Percentiles rank a stretch among this genome's conserved stretches.
phyloP scores from a whole-genome alignment of 805 yeast species.

The Barnettozyma wickerhamii region DNA sequence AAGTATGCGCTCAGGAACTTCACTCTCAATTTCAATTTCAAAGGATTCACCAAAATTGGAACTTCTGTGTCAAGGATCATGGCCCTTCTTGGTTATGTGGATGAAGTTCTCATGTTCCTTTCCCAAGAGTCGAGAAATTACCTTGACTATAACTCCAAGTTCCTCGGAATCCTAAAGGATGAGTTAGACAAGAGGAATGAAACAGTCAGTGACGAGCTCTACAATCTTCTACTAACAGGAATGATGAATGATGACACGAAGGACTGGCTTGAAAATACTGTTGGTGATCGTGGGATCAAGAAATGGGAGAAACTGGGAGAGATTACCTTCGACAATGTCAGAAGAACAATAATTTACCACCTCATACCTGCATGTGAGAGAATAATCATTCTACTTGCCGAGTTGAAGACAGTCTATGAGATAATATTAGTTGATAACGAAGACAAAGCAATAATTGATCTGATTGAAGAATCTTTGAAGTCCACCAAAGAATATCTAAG shows the following conservation, averaged over 20 bases:
- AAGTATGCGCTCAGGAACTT: constrained; percentile 16
- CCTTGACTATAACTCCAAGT: constrained; percentile 33
- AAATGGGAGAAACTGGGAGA: constrained; percentile 50
- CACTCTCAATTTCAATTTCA: constrained; percentile 10
- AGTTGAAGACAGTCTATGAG: constrained; percentile 34
- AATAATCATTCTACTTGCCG: constrained; percentile 41
- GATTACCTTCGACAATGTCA: constrained; percentile 43
- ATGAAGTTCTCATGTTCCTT: constrained; percentile 28
- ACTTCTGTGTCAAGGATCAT: constrained; percentile 18
- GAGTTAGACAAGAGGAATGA: constrained; percentile 27
- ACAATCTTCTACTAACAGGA: constrained; percentile 50
- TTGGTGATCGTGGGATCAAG: constrained; percentile 63
- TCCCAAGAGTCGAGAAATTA: constrained; percentile 32
- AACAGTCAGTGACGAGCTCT: constrained; percentile 35
- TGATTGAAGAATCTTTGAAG: constrained; percentile 10
- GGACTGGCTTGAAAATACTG: constrained; percentile 59
- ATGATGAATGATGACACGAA: constrained; percentile 43
- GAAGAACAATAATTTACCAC: constrained; percentile 44
- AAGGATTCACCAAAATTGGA: constrained; percentile 16
- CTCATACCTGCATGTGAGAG: constrained; percentile 55
- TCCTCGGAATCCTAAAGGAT: constrained; percentile 32
- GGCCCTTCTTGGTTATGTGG: constrained; percentile 29
- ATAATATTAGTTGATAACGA: not conserved
- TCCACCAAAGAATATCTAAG: constrained; percentile 25
- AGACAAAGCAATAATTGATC: not conserved